phyloP scores from a whole-genome alignment of 108 stramenopile genomes.

The Schizochytrium sp. region DNA sequence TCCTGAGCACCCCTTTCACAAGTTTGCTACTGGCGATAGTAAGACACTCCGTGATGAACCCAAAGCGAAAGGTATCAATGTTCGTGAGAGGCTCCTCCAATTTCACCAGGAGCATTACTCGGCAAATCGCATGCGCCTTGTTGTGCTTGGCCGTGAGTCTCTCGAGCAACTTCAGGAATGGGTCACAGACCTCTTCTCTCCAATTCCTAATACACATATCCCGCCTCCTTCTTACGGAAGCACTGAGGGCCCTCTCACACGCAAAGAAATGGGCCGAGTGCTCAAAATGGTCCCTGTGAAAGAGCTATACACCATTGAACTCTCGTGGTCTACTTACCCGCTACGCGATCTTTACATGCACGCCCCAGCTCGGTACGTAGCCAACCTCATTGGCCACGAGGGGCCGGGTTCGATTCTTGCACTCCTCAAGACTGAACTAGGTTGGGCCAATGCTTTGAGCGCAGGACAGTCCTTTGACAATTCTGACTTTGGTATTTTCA shows the following conservation, averaged over 20 bases:
- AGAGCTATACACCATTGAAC: constrained; percentile 84
- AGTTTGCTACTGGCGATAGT: constrained; percentile 94
- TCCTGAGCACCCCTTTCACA: constrained; percentile 81
- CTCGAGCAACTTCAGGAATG: constrained; percentile 84
- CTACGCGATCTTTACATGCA: constrained; percentile 63
- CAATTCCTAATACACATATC: constrained; percentile 73
- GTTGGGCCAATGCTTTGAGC: constrained; percentile 81
- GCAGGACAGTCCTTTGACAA: constrained; percentile 83
- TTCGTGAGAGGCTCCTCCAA: constrained; percentile 86
- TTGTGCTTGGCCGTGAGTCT: constrained; percentile 84
- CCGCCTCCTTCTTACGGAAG: not conserved
- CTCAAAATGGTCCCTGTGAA: constrained; percentile 87
- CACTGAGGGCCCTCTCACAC: constrained; percentile 38
- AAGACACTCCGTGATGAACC: constrained; percentile 87
- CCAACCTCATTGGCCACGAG: constrained; percentile 97
- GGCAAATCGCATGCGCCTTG: constrained; percentile 91
- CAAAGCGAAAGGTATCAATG: constrained; percentile 69
- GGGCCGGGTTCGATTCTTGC: constrained; percentile 88
- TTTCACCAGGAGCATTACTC: constrained; percentile 90
- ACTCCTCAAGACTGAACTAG: constrained; percentile 79
- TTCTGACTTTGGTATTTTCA: constrained; percentile 83
- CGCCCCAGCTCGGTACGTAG: constrained; percentile 85
- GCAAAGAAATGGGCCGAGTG: constrained; percentile 64
- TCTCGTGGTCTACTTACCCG: constrained; percentile 90
- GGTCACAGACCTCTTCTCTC: constrained; percentile 81